Evolutionary conservation across 1,284 basidiomycete genomes (phyloP), one percentile per base, ranked within the genome.

Genomic region (Ustilago trichophora): DNA sequence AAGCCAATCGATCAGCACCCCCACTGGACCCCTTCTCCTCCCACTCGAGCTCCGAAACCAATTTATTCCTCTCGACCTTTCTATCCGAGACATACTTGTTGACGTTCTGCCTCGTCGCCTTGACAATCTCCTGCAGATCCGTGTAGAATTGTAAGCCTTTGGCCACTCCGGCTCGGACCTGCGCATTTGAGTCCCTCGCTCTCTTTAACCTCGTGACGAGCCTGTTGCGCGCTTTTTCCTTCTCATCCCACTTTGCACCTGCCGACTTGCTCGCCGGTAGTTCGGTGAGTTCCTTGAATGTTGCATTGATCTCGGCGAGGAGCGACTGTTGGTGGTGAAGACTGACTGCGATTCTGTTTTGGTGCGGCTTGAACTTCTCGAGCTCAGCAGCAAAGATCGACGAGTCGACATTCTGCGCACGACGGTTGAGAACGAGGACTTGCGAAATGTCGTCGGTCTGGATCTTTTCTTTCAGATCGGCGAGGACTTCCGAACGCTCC

Each of bases 381-480:
- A 98, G 87, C 82, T 98, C 94, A 6, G 89, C 87, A 0, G 92
- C 91, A 75, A 98, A 98, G 15, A 98, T 85, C 1, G 91, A 87
- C 0, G 91, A 89, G 72, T 98, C 93, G 5, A 91, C 89, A 32
- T 88, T 88, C 22, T 88, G 87, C 62, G 92, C 90, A 8, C 93
- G 89, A 13, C 92, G 88, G 79, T 97, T 96, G 47, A 98, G 87
- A 2, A 98, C 87, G 1, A 98, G 87, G 0, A 97, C 85, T 78
- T 96, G 93, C 0, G 94, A 98, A 9, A 98, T 95, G 75, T 98
- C 96, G 82, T 98, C 96, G 25, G 86, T 86, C 87, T 97, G 96
- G 40, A 98, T 88, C 91, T 92, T 93, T 41, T 96, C 92, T 82
- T 98, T 98, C 42, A 98, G 85, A 80, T 98, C 93, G 79, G 91